Base-by-base conservation (phyloP, 106 monocot species). In the Ottelia alismoides region DNA sequence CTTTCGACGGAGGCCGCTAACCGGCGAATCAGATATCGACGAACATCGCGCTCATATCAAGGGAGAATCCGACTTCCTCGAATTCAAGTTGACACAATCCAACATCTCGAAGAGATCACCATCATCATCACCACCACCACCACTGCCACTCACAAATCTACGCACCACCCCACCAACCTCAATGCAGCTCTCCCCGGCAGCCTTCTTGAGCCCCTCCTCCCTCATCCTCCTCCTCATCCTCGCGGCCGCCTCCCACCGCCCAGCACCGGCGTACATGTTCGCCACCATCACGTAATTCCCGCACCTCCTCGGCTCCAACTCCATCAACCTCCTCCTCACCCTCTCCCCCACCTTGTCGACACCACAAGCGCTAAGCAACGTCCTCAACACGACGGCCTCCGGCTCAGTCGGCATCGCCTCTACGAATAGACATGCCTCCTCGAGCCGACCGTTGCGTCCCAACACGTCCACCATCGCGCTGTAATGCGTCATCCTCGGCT, bases 381-480 rank as follows among this genome's bases (percentile, higher is more conserved):
- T 64, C 1, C 85, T 80, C 85, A 79, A 85, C 1, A 80, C 85
- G 22, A 66, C 76, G 2, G 25, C 61, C 51, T 85, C 85, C 0
- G 55, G 80, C 31, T 61, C 51, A 79, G 68, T 67, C 44, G 74
- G 80, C 85, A 85, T 85, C 58, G 26, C 54, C 6, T 31, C 31
- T 10, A 74, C 70, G 76, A 85, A 80, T 25, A 70, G 65, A 64
- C 73, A 57, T 10, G 71, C 85, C 21, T 80, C 85, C 12, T 54
- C 6, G 20, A 85, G 70, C 48, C 79, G 27, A 40, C 85, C 85
- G 0, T 76, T 69, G 16, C 85, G 58, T 0, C 80, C 74, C 0
- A 76, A 55, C 45, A 85, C 35, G 51, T 80, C 85, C 0, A 75
- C 69, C 85, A 85, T 80, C 67, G 80, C 80, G 1, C 80, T 79